Evolutionary conservation across 148 eudicot species (phyloP).

Genomic region (Rhododendron vialii): DNA sequence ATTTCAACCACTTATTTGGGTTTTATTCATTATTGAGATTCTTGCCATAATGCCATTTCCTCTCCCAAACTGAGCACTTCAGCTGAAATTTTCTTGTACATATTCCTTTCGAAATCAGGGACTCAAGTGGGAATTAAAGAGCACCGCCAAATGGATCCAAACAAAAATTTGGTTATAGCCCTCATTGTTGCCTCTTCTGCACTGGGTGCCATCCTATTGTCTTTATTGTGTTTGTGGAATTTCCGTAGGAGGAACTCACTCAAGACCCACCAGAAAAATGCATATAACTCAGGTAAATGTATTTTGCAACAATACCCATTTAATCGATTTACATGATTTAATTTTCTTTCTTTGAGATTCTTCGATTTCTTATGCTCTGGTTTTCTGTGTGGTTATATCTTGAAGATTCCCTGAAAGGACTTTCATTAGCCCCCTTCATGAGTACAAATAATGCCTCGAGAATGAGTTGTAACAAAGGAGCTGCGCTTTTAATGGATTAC

Average conservation of each 20-base stretch:
- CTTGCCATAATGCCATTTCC: neutral
- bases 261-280: conserved; percentile 30
- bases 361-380: conserved; percentile 1
- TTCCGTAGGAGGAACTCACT: conserved; percentile 40
- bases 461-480: conserved; percentile 26
- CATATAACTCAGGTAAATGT: conserved; percentile 35
- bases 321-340: neutral
- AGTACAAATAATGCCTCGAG: conserved; percentile 27
- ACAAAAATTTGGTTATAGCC: conserved; percentile 34
- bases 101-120: conserved; percentile 30
- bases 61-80: neutral
- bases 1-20: neutral
- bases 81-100: neutral
- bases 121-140: conserved; percentile 19
- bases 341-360: conserved; percentile 5
- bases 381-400: neutral
- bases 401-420: conserved; percentile 27
- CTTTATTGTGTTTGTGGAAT: conserved; percentile 46
- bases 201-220: conserved; percentile 36
- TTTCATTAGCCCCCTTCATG: conserved; percentile 26
- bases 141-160: conserved; percentile 30
- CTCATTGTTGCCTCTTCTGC: conserved; percentile 46
- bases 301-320: neutral
- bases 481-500: conserved; percentile 42
- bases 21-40: neutral